Evolutionary conservation across 345 rosid species (phyloP).

Genomic region (Salix brachista): DNA sequence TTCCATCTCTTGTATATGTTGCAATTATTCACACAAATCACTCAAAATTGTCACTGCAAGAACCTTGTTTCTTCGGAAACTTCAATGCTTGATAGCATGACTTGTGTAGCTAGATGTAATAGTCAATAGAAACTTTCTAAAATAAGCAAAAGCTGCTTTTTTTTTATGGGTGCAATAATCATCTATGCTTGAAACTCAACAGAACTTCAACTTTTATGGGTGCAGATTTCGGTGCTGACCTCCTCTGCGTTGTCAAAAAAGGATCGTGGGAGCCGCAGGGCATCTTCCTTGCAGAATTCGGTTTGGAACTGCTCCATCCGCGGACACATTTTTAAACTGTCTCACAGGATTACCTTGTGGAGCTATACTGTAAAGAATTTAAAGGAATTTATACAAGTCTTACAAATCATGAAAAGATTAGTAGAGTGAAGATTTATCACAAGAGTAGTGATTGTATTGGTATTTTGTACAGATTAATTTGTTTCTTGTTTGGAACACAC

Average conservation of each 20-base stretch:
- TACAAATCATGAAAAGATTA: conserved; percentile 11
- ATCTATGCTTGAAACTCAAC: conserved; percentile 3
- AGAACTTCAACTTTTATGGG: neutral
- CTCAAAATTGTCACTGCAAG: neutral
- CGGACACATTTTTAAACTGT: conserved; percentile 22
- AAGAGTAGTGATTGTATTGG: conserved; percentile 19
- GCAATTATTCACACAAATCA: neutral
- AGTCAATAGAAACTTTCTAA: neutral
- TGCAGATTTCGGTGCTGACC: conserved; percentile 28
- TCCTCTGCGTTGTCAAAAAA: conserved; percentile 16
- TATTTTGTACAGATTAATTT: conserved; percentile 42
- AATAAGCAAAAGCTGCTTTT: neutral
- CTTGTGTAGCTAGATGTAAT: neutral
- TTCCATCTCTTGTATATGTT: neutral
- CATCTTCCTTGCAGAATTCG: conserved; percentile 4
- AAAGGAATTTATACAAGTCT: conserved; percentile 18
- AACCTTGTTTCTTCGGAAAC: neutral
- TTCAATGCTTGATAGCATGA: neutral
- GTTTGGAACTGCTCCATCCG: conserved; percentile 12
- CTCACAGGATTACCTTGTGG: conserved; percentile 22
- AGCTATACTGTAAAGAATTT: conserved; percentile 36
- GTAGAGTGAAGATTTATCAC: conserved; percentile 22
- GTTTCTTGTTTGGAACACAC: conserved; percentile 19
- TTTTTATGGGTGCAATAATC: neutral
- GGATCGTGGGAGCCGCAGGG: conserved; percentile 12